Conservation (phyloP, 495 filamentous ascomycete genomes). For the Podospora comata region DNA sequence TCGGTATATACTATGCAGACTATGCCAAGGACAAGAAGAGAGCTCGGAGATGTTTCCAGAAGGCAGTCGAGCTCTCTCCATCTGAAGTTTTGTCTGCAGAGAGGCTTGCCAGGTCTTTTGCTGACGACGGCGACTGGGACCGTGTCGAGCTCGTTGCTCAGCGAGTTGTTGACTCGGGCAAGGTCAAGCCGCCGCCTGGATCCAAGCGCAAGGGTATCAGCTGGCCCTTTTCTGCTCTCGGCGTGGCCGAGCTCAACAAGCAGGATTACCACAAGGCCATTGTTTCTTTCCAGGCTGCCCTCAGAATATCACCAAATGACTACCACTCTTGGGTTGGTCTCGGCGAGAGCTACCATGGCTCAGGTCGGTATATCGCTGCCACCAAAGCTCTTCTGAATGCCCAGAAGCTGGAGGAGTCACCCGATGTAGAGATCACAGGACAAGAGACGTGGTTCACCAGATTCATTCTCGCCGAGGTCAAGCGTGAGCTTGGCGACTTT, state of each 20-base stretch:
- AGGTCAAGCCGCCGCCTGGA: constrained; percentile 80
- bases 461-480: constrained; percentile 96
- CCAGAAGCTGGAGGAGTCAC: constrained; percentile 60
- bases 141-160: constrained; percentile 89
- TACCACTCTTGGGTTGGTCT: constrained; percentile 96
- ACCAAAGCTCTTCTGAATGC: constrained; percentile 88
- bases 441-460: constrained; percentile 83
- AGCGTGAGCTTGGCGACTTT: constrained; percentile 84
- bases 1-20: constrained; percentile 94
- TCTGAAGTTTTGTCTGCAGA: constrained; percentile 86
- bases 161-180: constrained; percentile 88
- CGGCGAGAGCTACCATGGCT: constrained; percentile 93
- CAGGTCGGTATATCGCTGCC: constrained; percentile 85
- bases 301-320: constrained; percentile 75
- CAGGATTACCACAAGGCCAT: constrained; percentile 86
- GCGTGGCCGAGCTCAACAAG: constrained; percentile 93
- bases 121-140: constrained; percentile 91
- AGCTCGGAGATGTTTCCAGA: constrained; percentile 88
- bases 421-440: constrained; percentile 39
- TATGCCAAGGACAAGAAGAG: constrained; percentile 81
- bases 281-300: constrained; percentile 85
- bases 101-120: constrained; percentile 77
- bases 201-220: constrained; percentile 87
- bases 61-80: constrained; percentile 89
- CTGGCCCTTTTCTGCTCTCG: constrained; percentile 95